A percentile compares a stretch with the other conserved stretches of the same genome.
phyloP scores from a whole-genome alignment of 345 rosid genomes.

The Melaleuca quinquenervia region DNA sequence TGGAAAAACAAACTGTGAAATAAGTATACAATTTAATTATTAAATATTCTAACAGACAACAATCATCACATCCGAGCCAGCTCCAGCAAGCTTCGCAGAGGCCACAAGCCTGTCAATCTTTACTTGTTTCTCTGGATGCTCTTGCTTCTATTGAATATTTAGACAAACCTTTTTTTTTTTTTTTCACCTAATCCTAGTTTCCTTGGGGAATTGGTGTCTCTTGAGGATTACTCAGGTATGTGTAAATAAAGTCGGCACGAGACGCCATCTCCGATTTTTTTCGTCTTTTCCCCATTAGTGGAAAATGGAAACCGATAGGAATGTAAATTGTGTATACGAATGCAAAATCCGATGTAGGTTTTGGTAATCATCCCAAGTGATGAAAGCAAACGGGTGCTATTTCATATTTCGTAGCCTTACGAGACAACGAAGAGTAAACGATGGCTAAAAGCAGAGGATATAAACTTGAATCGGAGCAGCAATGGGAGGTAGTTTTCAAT shows the following conservation, averaged over 20 bases:
- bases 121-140: too few relatives aligned
- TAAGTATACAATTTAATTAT: too few relatives aligned
- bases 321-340: too few relatives aligned
- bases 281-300: neutral
- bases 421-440: neutral
- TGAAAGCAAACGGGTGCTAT: neutral
- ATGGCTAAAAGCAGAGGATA: neutral
- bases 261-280: neutral
- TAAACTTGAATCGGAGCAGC: too few relatives aligned
- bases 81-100: too few relatives aligned
- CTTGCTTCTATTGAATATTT: accelerated
- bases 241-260: neutral
- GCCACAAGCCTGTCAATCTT: too few relatives aligned
- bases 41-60: too few relatives aligned
- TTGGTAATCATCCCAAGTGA: too few relatives aligned
- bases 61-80: too few relatives aligned
- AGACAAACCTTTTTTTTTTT: neutral
- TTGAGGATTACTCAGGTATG: neutral
- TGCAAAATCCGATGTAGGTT: neutral
- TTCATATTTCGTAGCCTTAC: neutral
- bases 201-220: neutral
- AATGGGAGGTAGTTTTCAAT: too few relatives aligned
- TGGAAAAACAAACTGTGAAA: too few relatives aligned
- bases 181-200: neutral
- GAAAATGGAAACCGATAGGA: too few relatives aligned